Evolutionary conservation across 202 grass and related monocot species (phyloP).

Genomic region (Bolboschoenoplectus hybrid): DNA sequence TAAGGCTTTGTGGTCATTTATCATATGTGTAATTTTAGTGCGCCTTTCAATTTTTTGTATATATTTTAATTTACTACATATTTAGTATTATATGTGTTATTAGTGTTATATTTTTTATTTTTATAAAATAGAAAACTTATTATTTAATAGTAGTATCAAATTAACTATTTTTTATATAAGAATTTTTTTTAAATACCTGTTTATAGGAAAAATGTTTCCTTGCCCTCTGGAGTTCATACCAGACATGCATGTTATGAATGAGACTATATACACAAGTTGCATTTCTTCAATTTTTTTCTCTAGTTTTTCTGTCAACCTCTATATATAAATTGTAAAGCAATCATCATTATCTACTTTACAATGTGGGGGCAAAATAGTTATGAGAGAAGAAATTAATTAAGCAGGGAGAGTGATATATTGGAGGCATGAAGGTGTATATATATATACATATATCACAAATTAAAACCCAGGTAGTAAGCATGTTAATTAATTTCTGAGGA

Average conservation of each 20-base stretch:
- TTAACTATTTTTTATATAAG: no score
- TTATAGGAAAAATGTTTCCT: no score
- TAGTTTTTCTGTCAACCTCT: background rate
- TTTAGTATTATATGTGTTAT: background rate
- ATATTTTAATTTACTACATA: background rate
- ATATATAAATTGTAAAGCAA: background rate
- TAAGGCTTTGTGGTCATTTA: background rate
- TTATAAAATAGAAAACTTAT: no score
- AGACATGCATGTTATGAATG: background rate
- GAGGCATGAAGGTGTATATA: background rate
- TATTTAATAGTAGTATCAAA: no score
- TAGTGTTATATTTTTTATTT: no score
- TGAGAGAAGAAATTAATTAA: background rate
- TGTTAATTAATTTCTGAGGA: background rate
- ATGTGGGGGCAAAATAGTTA: background rate
- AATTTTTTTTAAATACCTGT: no score
- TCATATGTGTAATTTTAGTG: background rate
- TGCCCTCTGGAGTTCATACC: background rate
- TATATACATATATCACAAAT: background rate
- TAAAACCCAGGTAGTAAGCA: background rate
- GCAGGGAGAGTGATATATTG: background rate
- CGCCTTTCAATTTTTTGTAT: background rate
- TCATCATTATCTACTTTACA: slow-evolving; percentile 17
- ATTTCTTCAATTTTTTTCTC: background rate
- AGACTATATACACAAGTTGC: background rate